phyloP scores from a whole-genome alignment of 2,329 filamentous ascomycete species.

The Hypoxylon sp. region DNA sequence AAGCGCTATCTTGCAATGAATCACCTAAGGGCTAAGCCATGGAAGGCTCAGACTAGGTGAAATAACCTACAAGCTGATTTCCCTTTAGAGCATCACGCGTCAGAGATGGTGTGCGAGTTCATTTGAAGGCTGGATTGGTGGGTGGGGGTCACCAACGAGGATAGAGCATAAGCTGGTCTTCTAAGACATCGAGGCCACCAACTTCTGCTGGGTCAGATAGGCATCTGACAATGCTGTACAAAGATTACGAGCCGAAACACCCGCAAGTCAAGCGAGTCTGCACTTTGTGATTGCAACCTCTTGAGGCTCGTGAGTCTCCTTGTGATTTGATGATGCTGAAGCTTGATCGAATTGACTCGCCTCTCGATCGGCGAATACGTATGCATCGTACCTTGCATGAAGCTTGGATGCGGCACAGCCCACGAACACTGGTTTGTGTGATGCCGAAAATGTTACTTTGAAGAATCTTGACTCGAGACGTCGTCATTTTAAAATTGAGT shows the following conservation, averaged over 20 bases:
- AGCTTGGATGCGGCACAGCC: conserved; percentile 39
- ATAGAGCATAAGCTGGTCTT: conserved; percentile 45
- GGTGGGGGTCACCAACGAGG: conserved; percentile 38
- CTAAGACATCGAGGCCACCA: conserved; percentile 49
- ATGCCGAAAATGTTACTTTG: conserved; percentile 21
- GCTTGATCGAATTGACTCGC: conserved; percentile 48
- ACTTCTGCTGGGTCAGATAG: conserved; percentile 40
- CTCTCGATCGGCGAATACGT: conserved; percentile 47
- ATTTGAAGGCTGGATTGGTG: conserved; percentile 37
- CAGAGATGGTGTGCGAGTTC: conserved; percentile 49
- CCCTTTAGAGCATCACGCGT: conserved; percentile 47
- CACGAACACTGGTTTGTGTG: conserved; percentile 30
- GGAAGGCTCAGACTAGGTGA: conserved; percentile 40
- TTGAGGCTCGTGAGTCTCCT: conserved; percentile 51
- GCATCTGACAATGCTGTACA: conserved; percentile 52
- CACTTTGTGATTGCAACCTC: conserved; percentile 48
- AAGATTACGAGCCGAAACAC: conserved; percentile 43
- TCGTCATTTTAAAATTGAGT: conserved; percentile 7
- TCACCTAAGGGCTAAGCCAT: conserved; percentile 40
- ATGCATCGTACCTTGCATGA: conserved; percentile 54
- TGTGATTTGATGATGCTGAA: conserved; percentile 52
- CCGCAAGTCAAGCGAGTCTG: conserved; percentile 36
- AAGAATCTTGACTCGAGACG: conserved; percentile 21
- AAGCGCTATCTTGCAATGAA: conserved; percentile 44
- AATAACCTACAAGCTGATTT: conserved; percentile 44